Evolutionary conservation across 1,284 basidiomycete species (phyloP).

Genomic region (Papiliotrema fonsecae): DNA sequence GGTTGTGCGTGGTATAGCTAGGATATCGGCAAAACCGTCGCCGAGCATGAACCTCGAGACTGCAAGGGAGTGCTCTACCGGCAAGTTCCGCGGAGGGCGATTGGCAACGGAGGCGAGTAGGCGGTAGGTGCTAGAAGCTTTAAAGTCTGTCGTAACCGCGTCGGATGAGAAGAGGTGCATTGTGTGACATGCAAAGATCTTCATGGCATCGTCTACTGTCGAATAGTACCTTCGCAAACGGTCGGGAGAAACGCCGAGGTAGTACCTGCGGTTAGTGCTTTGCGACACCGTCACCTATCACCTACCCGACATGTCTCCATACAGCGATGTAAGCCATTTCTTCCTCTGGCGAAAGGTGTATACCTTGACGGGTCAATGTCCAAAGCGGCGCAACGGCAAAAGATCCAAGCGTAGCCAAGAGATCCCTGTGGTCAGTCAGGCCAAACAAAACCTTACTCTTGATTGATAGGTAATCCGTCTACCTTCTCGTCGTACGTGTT

Average conservation of each 20-base stretch:
- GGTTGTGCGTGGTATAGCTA: constrained; percentile 12
- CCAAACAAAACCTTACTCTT: constrained; percentile 17
- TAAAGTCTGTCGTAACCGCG: constrained; percentile 4
- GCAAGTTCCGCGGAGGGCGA: constrained; percentile 12
- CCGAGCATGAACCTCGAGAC: constrained; percentile 19
- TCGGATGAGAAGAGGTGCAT: constrained; percentile 19
- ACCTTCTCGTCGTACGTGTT: constrained; percentile 14
- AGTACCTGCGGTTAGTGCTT: constrained; percentile 8
- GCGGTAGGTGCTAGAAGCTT: constrained; percentile 17
- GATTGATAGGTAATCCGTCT: constrained; percentile 26
- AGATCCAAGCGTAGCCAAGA: constrained; percentile 20
- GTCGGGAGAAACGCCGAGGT: constrained; percentile 20
- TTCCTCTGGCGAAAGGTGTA: constrained; percentile 12
- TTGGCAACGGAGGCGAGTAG: constrained; percentile 13
- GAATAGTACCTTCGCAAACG: constrained; percentile 11
- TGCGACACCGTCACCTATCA: background rate
- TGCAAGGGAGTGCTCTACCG: constrained; percentile 14
- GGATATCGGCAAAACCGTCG: constrained; percentile 16
- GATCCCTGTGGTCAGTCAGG: constrained; percentile 10
- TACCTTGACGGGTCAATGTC: constrained; percentile 17
- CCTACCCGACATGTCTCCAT: constrained; percentile 25
- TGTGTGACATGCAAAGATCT: constrained; percentile 21
- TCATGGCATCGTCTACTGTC: constrained; percentile 11
- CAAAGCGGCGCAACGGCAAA: constrained; percentile 26
- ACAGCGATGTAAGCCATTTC: constrained; percentile 17